These are phyloP conservation scores for Termitomyces sp. DNA, from an alignment of 1,284 basidiomycete species.

Conservation along the genomic window DNA sequence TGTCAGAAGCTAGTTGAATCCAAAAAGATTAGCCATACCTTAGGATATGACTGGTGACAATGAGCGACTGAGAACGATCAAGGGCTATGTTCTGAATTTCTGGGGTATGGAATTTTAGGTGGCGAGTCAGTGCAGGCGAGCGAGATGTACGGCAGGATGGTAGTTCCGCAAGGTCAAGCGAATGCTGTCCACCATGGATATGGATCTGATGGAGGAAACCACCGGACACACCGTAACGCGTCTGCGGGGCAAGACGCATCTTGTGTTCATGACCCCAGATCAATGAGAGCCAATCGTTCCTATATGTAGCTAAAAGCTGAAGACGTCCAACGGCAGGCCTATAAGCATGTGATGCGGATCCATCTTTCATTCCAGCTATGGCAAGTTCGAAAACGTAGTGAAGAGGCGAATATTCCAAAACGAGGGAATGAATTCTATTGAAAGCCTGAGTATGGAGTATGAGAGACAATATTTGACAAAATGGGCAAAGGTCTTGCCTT, in stretches of 20 bases:
- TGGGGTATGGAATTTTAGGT: slow-evolving; percentile 40
- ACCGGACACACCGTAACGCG: slow-evolving; percentile 42
- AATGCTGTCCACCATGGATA: slow-evolving; percentile 33
- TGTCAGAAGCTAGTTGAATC: slow-evolving; percentile 6
- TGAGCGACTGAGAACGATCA: slow-evolving; percentile 44
- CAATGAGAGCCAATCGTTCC: slow-evolving; percentile 48
- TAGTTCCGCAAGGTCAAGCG: slow-evolving; percentile 46
- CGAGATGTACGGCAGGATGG: slow-evolving; percentile 46
- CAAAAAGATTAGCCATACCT: slow-evolving; percentile 27
- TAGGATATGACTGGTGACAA: slow-evolving; percentile 38
- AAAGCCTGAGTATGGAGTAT: slow-evolving; percentile 36
- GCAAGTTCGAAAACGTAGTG: slow-evolving; percentile 52
- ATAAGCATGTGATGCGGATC: slow-evolving; percentile 33
- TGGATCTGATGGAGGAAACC: slow-evolving; percentile 50
- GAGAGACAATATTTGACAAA: background rate
- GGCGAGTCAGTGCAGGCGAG: slow-evolving; percentile 40
- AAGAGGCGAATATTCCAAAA: slow-evolving; percentile 42
- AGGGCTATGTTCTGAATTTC: slow-evolving; percentile 45
- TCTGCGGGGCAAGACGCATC: slow-evolving; percentile 36
- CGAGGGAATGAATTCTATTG: slow-evolving; percentile 35
- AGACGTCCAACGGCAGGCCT: slow-evolving; percentile 37
- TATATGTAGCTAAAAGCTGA: slow-evolving; percentile 43
- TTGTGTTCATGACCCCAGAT: slow-evolving; percentile 45
- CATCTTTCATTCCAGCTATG: slow-evolving; percentile 50
- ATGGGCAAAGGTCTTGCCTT: slow-evolving; percentile 30